Base-by-base conservation (phyloP, 1,284 basidiomycete species). In the Ganoderma boninense region DNA sequence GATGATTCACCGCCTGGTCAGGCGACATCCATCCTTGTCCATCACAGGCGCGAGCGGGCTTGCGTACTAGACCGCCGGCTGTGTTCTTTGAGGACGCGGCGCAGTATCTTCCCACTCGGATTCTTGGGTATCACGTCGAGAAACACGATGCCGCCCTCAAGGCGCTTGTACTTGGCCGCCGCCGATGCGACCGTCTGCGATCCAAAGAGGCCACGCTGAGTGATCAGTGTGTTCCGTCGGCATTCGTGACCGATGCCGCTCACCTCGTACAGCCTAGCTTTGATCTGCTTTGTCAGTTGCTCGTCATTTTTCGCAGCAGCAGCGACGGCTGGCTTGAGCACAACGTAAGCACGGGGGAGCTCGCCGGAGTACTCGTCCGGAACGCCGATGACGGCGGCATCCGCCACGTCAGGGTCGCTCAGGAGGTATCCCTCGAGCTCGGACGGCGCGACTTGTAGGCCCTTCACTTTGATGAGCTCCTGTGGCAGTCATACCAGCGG, bases 371-470 rank as follows among this genome's bases (percentile, higher is more conserved):
- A 38, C 38, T 38, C 38, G 10, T 38, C 38, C 38, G 7, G 38
- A 10, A 38, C 38, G 38, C 7, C 6, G 6, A 38, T 38, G 10
- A 38, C 38, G 1, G 10, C 38, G 6, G 38, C 38, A 10, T 38
- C 38, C 38, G 38, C 38, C 10, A 38, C 38, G 38, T 38, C 38
- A 8, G 38, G 38, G 38, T 38, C 10, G 6, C 38, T 38, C 1
- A 38, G 38, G 38, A 38, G 38, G 38, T 38, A 38, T 6, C 86
- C 86, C 66, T 87, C 86, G 23, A 87, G 79, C 73, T 87, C 85
- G 4, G 84, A 82, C 0, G 83, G 83, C 0, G 84, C 79, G 59
- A 81, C 80, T 66, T 80, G 79, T 71, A 76, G 75, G 42, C 77
- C 80, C 62, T 76, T 71, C 23, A 81, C 80, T 64, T 81, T 81